phyloP scores from a whole-genome alignment of 2,329 filamentous ascomycete species.

The Aspergillus sp. region DNA sequence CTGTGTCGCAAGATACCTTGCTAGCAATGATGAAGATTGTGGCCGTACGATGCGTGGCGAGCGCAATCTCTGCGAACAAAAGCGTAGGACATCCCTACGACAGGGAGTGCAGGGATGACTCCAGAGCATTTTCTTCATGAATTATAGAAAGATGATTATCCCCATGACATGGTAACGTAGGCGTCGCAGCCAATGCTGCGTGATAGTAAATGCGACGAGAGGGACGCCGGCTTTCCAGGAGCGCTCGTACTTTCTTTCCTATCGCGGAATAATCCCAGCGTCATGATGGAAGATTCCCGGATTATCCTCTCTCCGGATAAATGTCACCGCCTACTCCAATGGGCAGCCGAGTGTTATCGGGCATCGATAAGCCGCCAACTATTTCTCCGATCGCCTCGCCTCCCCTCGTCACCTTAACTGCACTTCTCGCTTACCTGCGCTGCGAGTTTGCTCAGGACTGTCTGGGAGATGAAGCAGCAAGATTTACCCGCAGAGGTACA shows the following conservation, averaged over 20 bases:
- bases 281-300: slow-evolving; percentile 16
- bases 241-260: slow-evolving; percentile 20
- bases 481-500: background rate
- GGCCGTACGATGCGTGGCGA: slow-evolving; percentile 20
- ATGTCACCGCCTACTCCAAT: slow-evolving; percentile 17
- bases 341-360: slow-evolving; percentile 10
- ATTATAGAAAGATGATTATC: background rate
- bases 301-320: slow-evolving; percentile 13
- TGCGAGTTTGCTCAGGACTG: background rate
- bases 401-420: background rate
- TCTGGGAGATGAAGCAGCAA: background rate
- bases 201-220: slow-evolving; percentile 5
- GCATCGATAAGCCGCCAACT: slow-evolving; percentile 18
- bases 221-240: slow-evolving; percentile 1
- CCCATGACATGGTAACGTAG: slow-evolving; percentile 27
- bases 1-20: slow-evolving; percentile 18
- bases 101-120: slow-evolving; percentile 32
- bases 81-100: slow-evolving; percentile 33
- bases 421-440: background rate
- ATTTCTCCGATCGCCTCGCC: slow-evolving; percentile 1
- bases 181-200: slow-evolving; percentile 22
- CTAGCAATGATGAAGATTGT: slow-evolving; percentile 16
- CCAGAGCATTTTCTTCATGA: slow-evolving; percentile 28
- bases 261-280: slow-evolving; percentile 20
- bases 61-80: slow-evolving; percentile 29